Evolutionary conservation across 2,329 filamentous ascomycete species (phyloP), one percentile per base, ranked within the genome.

Genomic region (Diaporthe amygdali): DNA sequence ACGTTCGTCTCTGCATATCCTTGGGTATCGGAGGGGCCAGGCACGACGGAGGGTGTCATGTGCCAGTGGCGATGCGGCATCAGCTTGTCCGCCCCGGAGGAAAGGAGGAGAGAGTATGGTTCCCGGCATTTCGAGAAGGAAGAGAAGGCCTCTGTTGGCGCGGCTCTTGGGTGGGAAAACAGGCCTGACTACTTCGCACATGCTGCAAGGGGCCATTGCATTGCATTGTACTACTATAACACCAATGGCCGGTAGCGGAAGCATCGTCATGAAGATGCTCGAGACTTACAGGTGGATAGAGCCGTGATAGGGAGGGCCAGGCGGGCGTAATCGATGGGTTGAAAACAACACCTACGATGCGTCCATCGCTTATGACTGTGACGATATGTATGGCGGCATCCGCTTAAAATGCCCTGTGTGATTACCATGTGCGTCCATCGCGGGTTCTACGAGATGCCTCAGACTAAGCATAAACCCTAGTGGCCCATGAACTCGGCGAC

Each of bases 261-360:
- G n/a, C n/a, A 49, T 49, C 46, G 44, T 34, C 30, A 37, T 32
- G 30, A 44, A 64, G 59, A 44, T 30, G 27, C n/a, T 17, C 3
- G n/a, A 32, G 30, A 32, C 4, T 25, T 37, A 20, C 12, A 30
- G 59, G 49, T 49, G 30, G 59, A 20, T n/a, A 37, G 44, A 30
- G 44, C 17, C 27, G 59, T 49, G 59, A 49, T 37, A 64, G 44
- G 44, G 59, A 39, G 37, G 5, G 37, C 59, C 44, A 49, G 47
- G 30, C n/a, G 41, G 59, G 59, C 59, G 30, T 64, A 64, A 64
- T 64, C n/a, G 30, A 64, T 20, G 59, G 44, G 44, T 49, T 49
- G n/a, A 37, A 12, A 64, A 25, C 41, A 34, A 15, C 7, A 20
- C 30, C n/a, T n/a, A n/a, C 15, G 14, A 25, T 47, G 41, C 30